Percentiles rank a stretch among this genome's conserved stretches.
Conservation (phyloP, 805 yeast genomes). For the Cyberlindnera mrakii region DNA sequence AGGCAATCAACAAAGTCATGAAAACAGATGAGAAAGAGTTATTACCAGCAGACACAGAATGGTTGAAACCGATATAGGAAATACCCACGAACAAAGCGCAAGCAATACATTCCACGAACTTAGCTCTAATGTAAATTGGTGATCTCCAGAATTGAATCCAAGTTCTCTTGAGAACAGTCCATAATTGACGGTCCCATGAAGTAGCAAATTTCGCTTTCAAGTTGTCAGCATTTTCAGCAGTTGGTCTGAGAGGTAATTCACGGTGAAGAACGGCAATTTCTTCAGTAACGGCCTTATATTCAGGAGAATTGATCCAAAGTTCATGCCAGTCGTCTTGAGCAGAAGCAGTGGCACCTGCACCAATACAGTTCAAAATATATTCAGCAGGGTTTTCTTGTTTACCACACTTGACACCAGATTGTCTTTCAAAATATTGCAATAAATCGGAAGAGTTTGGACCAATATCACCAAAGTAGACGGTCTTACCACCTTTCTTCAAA, state of each 20-base stretch:
- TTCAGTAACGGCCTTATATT: slow-evolving; percentile 47
- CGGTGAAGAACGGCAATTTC: slow-evolving; percentile 62
- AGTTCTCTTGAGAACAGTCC: slow-evolving; percentile 37
- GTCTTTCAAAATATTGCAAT: slow-evolving; percentile 57
- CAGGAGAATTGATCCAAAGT: slow-evolving; percentile 70
- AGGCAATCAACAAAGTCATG: slow-evolving; percentile 42
- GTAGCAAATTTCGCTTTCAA: slow-evolving; percentile 32
- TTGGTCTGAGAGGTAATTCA: slow-evolving; percentile 40
- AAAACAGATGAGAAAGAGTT: slow-evolving; percentile 56
- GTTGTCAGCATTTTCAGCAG: slow-evolving; percentile 27
- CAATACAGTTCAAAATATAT: slow-evolving; percentile 86
- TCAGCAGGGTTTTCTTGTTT: slow-evolving; percentile 75
- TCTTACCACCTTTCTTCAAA: slow-evolving; percentile 63
- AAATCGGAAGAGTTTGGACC: slow-evolving; percentile 54
- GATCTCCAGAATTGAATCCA: slow-evolving; percentile 62
- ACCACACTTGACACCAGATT: slow-evolving; percentile 67
- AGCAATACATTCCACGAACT: slow-evolving; percentile 44
- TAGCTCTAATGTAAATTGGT: slow-evolving; percentile 57
- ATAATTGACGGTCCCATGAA: slow-evolving; percentile 31
- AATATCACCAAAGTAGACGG: slow-evolving; percentile 71
- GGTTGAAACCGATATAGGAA: slow-evolving; percentile 58
- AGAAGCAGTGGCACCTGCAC: slow-evolving; percentile 77
- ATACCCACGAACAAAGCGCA: slow-evolving; percentile 65
- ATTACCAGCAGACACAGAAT: slow-evolving; percentile 51
- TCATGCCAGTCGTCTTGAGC: slow-evolving; percentile 68